phyloP scores from a whole-genome alignment of 177 flowering plant genomes.

The Telopea speciosissima region DNA sequence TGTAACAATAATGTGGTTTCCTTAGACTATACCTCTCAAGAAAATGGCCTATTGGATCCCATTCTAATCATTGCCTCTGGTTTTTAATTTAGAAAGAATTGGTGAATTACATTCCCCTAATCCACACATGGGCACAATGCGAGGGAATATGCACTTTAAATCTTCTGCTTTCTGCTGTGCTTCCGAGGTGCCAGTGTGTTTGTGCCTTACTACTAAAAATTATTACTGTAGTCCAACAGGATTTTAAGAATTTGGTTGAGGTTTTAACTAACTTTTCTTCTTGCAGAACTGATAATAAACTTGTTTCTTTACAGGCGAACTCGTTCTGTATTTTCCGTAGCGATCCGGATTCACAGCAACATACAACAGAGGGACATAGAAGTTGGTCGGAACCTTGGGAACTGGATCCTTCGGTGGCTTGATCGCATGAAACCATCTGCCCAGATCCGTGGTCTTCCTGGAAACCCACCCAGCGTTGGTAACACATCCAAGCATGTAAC shows the following conservation, averaged over 20 bases:
- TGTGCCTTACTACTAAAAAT: not conserved
- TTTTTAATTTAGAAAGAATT: no score
- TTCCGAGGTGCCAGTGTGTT: not conserved
- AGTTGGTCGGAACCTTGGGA: constrained; percentile 76
- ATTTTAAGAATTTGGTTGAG: not conserved
- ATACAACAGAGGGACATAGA: constrained; percentile 80
- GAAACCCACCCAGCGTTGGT: constrained; percentile 14
- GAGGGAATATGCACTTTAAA: not conserved
- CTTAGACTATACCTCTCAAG: no score
- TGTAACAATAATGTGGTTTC: no score
- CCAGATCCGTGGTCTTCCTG: constrained; percentile 46
- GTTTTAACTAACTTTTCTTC: not conserved
- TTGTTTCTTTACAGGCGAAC: constrained; percentile 46
- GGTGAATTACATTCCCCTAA: no score
- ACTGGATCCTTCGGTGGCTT: constrained; percentile 76
- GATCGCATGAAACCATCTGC: constrained; percentile 80
- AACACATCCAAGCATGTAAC: constrained; percentile 26
- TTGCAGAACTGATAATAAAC: not conserved
- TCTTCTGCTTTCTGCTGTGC: not conserved
- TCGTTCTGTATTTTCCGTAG: constrained; percentile 62
- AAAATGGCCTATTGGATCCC: no score
- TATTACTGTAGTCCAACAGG: not conserved
- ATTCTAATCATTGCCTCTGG: no score
- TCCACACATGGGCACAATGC: not conserved
- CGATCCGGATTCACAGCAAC: constrained; percentile 56